A percentile compares a stretch with the other conserved stretches of the same genome.
These are phyloP conservation scores for Hymenoscyphus linearis DNA, from an alignment of 2,329 filamentous ascomycete species.

Conservation along the genomic window DNA sequence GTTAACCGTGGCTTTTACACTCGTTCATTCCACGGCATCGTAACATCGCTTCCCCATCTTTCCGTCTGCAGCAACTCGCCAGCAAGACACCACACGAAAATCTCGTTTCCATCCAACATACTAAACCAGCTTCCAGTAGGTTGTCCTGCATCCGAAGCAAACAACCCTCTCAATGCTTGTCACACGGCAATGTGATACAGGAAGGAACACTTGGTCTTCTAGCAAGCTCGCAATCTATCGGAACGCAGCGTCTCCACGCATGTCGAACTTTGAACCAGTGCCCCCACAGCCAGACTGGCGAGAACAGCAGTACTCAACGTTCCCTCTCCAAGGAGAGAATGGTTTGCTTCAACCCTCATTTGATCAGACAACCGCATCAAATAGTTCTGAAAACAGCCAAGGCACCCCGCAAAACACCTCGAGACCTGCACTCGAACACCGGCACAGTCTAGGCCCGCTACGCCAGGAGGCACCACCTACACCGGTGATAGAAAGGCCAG, in stretches of 20 bases:
- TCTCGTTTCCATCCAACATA: conserved; percentile 5
- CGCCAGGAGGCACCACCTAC: conserved; percentile 22
- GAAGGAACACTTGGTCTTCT: conserved; percentile 35
- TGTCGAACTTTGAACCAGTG: conserved; percentile 35
- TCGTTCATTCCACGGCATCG: conserved; percentile 30
- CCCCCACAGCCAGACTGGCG: conserved; percentile 34
- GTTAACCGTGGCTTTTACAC: conserved; percentile 25
- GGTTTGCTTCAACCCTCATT: conserved; percentile 25
- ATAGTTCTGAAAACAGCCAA: conserved; percentile 19
- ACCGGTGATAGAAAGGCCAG: conserved; percentile 26
- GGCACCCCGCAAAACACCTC: conserved; percentile 15
- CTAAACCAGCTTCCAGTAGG: conserved; percentile 13
- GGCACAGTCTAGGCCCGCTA: conserved; percentile 28
- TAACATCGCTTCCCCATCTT: conserved; percentile 9
- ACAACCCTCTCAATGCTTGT: conserved; percentile 34
- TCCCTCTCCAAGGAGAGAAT: conserved; percentile 28
- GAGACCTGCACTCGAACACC: conserved; percentile 28
- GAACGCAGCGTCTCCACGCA: conserved; percentile 33
- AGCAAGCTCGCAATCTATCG: conserved; percentile 32
- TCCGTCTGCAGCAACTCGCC: conserved; percentile 3
- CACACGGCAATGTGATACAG: conserved; percentile 34
- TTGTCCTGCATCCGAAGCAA: conserved; percentile 19
- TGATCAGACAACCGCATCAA: conserved; percentile 25
- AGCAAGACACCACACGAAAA: conserved; percentile 2
- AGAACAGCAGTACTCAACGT: conserved; percentile 33